Base-by-base conservation (phyloP, 2,329 filamentous ascomycete genomes). In the Fusarium phyllophilum region DNA sequence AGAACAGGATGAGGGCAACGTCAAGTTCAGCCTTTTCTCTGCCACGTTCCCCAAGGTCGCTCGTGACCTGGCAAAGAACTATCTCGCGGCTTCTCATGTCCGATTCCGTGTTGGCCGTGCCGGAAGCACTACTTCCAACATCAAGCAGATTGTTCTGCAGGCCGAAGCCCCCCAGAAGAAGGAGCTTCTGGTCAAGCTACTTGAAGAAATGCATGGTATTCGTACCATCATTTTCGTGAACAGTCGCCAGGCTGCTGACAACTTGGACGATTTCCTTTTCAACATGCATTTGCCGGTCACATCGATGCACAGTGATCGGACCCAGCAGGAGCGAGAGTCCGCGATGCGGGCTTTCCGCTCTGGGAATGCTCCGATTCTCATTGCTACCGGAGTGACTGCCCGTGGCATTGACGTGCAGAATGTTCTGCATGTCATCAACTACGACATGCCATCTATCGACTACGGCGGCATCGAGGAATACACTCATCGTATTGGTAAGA, bases 401-500 rank as follows among this genome's bases (percentile, higher is more conserved):
- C 94, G 96, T 77, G 96, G 96, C 12, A 91, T 98, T 39, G 95
- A 98, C 76, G 92, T 98, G 41, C 90, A 90, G 66, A 94, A 96
- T 74, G 92, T 98, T 11, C 90, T 92, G 85, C 94, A 97, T 73
- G 93, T 99, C 68, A 92, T 99, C 87, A 98, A 99, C 84, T 98
- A 91, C 77, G 95, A 98, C 70, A 85, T 98, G 4, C 96, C 96
- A 0, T 90, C 87, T 10, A 83, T 86, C 48, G 85, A 90, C 2
- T 88, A 96, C 76, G 95, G 94, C n/a, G 96, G 95, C 5, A 97
- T 98, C 63, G 91, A 94, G 55, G 96, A 98, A 81, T 99, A 98
- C 77, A 91, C 93, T 33, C 96, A 99, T 80, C 94, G 96, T 18
- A 98, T 98, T 80, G 96, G 93, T 94, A 89, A 79, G 31, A 18